phyloP scores from a whole-genome alignment of 2,329 filamentous ascomycete genomes.

The Blastomyces parvus region DNA sequence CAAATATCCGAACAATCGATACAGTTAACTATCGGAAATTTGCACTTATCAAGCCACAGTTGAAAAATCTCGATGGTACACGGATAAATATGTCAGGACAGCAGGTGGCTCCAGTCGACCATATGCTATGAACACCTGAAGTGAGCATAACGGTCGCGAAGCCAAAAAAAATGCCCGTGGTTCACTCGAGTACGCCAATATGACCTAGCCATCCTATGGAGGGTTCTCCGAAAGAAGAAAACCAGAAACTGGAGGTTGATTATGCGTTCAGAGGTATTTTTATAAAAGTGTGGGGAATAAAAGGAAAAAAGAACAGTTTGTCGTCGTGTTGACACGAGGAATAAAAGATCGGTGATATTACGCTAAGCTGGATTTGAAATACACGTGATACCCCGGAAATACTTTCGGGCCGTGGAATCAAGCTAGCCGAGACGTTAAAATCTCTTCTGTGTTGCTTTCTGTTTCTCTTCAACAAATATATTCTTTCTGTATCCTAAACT shows the following conservation, averaged over 20 bases:
- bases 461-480: not conserved
- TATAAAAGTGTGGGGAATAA: constrained; percentile 31
- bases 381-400: not conserved
- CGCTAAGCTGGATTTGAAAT: not conserved
- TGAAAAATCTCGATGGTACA: not conserved
- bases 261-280: constrained; percentile 37
- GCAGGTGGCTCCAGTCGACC: constrained; percentile 28
- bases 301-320: constrained; percentile 13
- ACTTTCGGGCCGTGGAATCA: constrained; percentile 1
- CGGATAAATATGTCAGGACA: constrained; percentile 28
- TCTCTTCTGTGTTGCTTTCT: not conserved
- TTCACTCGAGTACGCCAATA: constrained; percentile 41
- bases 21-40: not conserved
- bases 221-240: not conserved
- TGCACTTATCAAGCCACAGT: not conserved
- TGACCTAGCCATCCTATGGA: constrained; percentile 39
- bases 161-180: constrained; percentile 9
- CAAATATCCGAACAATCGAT: not conserved
- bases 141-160: constrained; percentile 23
- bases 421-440: not conserved
- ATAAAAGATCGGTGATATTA: not conserved
- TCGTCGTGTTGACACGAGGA: not conserved
- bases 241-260: constrained; percentile 39
- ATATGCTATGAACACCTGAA: constrained; percentile 25
- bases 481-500: not conserved